Conservation (phyloP, 2,329 filamentous ascomycete genomes). For the Claviceps monticola region DNA sequence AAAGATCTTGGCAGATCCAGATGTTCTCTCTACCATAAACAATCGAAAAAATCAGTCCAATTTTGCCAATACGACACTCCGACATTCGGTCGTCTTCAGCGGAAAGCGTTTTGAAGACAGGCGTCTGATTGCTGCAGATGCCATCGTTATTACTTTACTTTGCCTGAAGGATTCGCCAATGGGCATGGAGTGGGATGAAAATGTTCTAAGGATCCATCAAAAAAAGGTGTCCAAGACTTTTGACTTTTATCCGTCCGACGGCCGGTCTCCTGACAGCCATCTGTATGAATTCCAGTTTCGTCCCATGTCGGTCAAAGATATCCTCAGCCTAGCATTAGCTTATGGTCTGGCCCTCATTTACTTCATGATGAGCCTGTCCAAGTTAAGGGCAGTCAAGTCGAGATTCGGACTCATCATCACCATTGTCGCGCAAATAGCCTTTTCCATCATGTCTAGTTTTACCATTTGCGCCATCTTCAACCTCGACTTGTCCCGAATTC, state of each 20-base stretch:
- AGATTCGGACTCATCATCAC: constrained; percentile 58
- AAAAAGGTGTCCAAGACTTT: constrained; percentile 37
- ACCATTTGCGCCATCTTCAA: constrained; percentile 64
- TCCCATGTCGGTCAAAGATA: constrained; percentile 55
- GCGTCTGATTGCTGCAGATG: constrained; percentile 56
- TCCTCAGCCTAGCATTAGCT: constrained; percentile 46
- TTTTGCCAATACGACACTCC: constrained; percentile 57
- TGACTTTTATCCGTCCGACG: constrained; percentile 50
- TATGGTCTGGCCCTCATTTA: constrained; percentile 52
- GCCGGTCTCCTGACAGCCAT: constrained; percentile 38
- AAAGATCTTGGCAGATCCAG: constrained; percentile 41
- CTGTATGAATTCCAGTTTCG: constrained; percentile 70
- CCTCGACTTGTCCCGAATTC: constrained; percentile 62
- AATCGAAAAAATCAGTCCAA: constrained; percentile 46
- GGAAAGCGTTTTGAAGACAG: constrained; percentile 63
- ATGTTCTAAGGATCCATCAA: constrained; percentile 40
- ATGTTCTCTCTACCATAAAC: constrained; percentile 59
- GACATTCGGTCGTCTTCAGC: constrained; percentile 68
- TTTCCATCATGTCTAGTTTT: constrained; percentile 66
- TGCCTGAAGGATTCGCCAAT: constrained; percentile 52
- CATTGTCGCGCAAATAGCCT: constrained; percentile 53
- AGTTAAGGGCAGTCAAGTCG: constrained; percentile 62
- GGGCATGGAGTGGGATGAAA: constrained; percentile 50
- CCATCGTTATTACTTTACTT: constrained; percentile 63
- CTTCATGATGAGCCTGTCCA: constrained; percentile 52